phyloP scores from a whole-genome alignment of 805 yeast species.

The Candida piceae region DNA sequence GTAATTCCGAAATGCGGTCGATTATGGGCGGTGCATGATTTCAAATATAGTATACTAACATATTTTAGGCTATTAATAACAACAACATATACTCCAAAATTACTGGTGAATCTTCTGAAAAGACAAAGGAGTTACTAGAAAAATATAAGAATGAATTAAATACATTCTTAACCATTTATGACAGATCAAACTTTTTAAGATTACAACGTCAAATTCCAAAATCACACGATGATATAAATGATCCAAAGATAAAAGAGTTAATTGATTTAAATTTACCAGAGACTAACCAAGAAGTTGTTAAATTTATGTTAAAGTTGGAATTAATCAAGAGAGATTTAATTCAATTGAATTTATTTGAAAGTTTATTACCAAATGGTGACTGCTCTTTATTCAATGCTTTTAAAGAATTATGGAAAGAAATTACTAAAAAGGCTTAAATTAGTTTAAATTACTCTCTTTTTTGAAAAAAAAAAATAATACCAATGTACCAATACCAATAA shows the following conservation, averaged over 20 bases:
- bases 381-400: conserved; percentile 11
- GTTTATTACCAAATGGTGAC: neutral
- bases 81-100: neutral
- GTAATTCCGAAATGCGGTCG: no score
- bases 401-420: conserved; percentile 14
- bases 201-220: conserved; percentile 7
- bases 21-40: no score
- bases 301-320: conserved; percentile 14
- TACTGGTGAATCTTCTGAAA: neutral
- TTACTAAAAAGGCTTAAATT: conserved; percentile 1
- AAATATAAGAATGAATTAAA: conserved; percentile 4
- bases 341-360: conserved; percentile 1
- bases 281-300: conserved; percentile 9
- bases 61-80: neutral
- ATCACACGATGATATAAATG: conserved; percentile 8
- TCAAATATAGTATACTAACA: no score
- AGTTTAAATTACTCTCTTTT: no score
- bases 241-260: conserved; percentile 10
- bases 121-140: neutral
- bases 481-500: no score
- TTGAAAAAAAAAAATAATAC: no score
- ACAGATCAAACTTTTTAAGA: conserved; percentile 8
- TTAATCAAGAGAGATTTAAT: conserved; percentile 12
- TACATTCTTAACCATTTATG: conserved; percentile 6
- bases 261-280: conserved; percentile 1